Base-by-base conservation (phyloP, 345 rosid genomes). In the Physaria fendleri region DNA sequence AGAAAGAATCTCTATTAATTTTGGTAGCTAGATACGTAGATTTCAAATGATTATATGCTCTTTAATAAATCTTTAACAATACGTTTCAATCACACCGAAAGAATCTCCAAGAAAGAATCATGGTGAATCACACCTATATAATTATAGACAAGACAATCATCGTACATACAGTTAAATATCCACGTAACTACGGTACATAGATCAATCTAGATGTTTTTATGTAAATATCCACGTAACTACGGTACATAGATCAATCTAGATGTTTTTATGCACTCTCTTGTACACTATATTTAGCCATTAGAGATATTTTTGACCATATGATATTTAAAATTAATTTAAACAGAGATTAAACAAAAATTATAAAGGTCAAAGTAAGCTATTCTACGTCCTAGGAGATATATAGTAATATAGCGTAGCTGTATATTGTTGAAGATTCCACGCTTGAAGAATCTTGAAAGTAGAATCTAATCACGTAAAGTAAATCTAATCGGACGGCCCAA, bases 351-450 rank as follows among this genome's bases (percentile, higher is more conserved):
- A 49, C 20, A n/a, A n/a, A n/a, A n/a, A n/a, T n/a, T n/a, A n/a
- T n/a, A n/a, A n/a, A n/a, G n/a, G n/a, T n/a, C n/a, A n/a, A n/a
- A n/a, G n/a, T n/a, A n/a, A n/a, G n/a, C n/a, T n/a, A n/a, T n/a
- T n/a, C n/a, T n/a, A n/a, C n/a, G n/a, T 53, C 56, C 10, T 53
- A 55, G 49, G 60, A 51, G 54, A 23, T 25, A 59, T 8, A 13
- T 5, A 1, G 2, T 0, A n/a, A n/a, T 13, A 41, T 14, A 44
- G 28, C 55, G 2, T 53, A 46, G 68, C 57, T 53, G 57, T 54
- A 15, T 61, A 55, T 54, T 69, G 49, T 38, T 61, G 62, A 60
- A 69, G 68, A 69, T 69, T 69, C 73, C 63, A 61, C 68, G 57
- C 18, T 37, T 38, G 10, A 55, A 54, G 68, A 69, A 69, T 61